Conservation (phyloP, 139 green algal genomes). For the Asterochloris erici region DNA sequence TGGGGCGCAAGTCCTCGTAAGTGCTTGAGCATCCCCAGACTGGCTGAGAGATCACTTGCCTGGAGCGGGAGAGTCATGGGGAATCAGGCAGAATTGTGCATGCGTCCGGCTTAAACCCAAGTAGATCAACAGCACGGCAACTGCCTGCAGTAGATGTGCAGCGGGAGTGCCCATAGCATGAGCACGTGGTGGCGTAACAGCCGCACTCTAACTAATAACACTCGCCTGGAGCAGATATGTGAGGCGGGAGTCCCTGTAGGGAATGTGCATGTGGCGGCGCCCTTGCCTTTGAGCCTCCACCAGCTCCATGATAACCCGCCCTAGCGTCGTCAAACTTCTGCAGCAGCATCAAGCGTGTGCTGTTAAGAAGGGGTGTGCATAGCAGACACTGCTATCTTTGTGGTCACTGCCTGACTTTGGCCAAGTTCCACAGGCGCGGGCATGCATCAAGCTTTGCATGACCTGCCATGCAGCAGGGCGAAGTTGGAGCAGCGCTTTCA, state of each 20-base stretch:
- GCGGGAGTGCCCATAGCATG: not conserved
- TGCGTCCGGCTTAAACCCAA: not conserved
- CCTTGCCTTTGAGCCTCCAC: slow-evolving; percentile 46
- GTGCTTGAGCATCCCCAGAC: too few species aligned
- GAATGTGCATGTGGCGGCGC: slow-evolving; percentile 56
- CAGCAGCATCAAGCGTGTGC: too few species aligned
- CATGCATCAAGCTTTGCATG: too few species aligned
- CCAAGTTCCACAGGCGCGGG: too few species aligned
- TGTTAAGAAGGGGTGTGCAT: too few species aligned
- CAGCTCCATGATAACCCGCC: slow-evolving; percentile 64
- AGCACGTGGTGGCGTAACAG: not conserved
- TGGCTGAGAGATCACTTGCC: too few species aligned
- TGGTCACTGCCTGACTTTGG: too few species aligned
- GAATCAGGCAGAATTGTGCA: not conserved
- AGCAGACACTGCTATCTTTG: too few species aligned
- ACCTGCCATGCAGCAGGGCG: too few species aligned
- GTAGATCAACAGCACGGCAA: not conserved
- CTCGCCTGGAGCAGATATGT: slow-evolving; percentile 86
- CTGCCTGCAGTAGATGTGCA: not conserved
- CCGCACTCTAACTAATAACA: not conserved
- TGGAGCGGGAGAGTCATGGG: not conserved
- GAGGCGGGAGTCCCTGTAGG: slow-evolving; percentile 87
- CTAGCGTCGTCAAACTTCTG: slow-evolving; percentile 42
- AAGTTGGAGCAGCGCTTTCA: too few species aligned
- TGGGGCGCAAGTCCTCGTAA: too few species aligned